Base-by-base conservation (phyloP, 73 alveolate genomes). In the Paramecium primaurelia region DNA sequence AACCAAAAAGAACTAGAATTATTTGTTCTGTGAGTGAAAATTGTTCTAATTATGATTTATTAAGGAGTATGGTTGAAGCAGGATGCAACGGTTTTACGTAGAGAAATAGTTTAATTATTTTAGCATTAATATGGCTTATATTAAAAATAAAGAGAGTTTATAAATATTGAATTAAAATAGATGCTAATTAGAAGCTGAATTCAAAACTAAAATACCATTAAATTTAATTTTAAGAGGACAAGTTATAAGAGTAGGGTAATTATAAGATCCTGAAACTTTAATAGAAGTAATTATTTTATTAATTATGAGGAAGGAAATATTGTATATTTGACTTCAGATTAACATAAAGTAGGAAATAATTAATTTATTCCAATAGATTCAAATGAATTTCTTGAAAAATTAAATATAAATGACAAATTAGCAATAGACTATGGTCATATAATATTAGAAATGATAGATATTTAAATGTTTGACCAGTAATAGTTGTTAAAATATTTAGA, bases 1-100 rank as follows among this genome's bases (percentile, higher is more conserved):
- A 75, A 40, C 59, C 59, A 34, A 80, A 64, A 49, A 9, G 91
- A 47, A 80, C 91, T 26, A 80, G 58, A 47, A 42, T 80, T 22
- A 80, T 80, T 44, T 44, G 91, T 47, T 80, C 91, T 32, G 58
- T 80, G 12, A 80, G 58, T 44, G 91, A 80, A 42, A 80, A 80
- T 80, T 45, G 77, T 22, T 25, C 47, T 12, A 47, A 80, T 80
- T 45, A 32, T 25, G 77, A 80, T 14, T 80, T 80, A 47, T 26
- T 80, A 12, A 6, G 30, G 22, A 25, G n/a, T 9, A 80, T 80
- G 91, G 47, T 80, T 25, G 34, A 25, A 12, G 71, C 73, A 11
- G 91, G 91, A 22, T 42, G 64, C 25, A 49, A 80, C 45, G 71
- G 54, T 40, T 80, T 80, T 49, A 26, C 77, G 91, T 80, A 80